Evolutionary conservation across 208 protist species (phyloP), one percentile per base, ranked within the genome.

Genomic region (Leishmania tropica): DNA sequence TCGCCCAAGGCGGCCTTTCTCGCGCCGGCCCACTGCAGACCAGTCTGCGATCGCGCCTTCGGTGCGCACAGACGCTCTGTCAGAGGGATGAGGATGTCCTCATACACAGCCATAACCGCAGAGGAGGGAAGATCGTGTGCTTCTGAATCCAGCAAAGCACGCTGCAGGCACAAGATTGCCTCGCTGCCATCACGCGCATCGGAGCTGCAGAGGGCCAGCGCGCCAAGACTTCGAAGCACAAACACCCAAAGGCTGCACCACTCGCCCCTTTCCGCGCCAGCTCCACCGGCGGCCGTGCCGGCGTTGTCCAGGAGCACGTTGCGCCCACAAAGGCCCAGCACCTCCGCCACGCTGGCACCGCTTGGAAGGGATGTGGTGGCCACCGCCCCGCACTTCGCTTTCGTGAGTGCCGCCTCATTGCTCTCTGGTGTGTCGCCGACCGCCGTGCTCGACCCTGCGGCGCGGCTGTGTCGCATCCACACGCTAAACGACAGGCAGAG

Each of bases 1-100:
- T 67, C 68, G 47, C 53, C 28, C 48, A 11, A 76, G 10, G 21
- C 53, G 0, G 47, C 42, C 11, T 31, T 47, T 60, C n/a, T 40
- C 62, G 42, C 17, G 60, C 78, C 56, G 56, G 62, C 65, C 82
- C 82, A 85, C 47, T 65, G 77, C 72, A 85, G 74, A 5, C 74
- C 78, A 17, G 45, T 48, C 54, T 85, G 82, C 78, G 82, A 78
- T 37, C 76, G 76, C 24, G 82, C 82, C 54, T 79, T 81, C 10
- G 82, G 82, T 65, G 79, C 85, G 79, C 94, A 95, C 40, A 96
- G 75, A 37, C 84, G 88, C 79, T 97, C 93, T 51, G 89, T 87
- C 37, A 97, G 84, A 5, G 93, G 95, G 35, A 96, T 93, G 28
- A 97, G 81, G 40, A 93, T 89, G 42, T 93, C 85, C n/a, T 89